phyloP scores from a whole-genome alignment of 2,329 filamentous ascomycete genomes.

The Setomelanomma holmii region DNA sequence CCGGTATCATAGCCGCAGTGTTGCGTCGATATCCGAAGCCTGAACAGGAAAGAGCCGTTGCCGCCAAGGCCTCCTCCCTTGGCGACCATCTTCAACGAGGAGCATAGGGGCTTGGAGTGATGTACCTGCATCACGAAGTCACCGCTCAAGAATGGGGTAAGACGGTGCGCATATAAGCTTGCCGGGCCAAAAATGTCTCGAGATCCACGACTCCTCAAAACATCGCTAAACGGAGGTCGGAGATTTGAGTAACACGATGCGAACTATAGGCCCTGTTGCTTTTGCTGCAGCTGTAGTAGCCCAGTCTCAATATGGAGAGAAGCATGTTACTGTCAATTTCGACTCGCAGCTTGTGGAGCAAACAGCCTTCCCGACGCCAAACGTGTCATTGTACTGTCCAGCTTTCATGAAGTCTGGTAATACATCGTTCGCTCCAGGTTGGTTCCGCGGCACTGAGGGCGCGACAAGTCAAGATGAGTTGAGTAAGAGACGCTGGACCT shows the following conservation, averaged over 20 bases:
- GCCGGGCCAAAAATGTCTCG: neutral
- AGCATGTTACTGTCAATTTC: conserved; percentile 32
- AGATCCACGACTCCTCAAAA: no score
- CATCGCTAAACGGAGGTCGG: no score
- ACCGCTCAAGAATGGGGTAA: conserved; percentile 9
- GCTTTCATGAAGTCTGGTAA: conserved; percentile 32
- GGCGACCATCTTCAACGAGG: conserved; percentile 23
- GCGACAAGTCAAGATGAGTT: conserved; percentile 37
- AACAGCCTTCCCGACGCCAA: conserved; percentile 42
- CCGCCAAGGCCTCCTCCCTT: conserved; percentile 20
- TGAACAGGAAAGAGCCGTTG: conserved; percentile 21
- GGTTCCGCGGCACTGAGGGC: conserved; percentile 38
- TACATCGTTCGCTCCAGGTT: conserved; percentile 35
- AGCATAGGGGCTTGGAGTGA: conserved; percentile 26
- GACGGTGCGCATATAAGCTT: neutral
- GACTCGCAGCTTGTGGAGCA: conserved; percentile 44
- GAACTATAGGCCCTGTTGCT: conserved; percentile 1
- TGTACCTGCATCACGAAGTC: conserved; percentile 17
- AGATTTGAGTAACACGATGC: no score
- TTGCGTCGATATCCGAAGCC: neutral
- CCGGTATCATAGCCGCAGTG: neutral
- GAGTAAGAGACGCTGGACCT: no score
- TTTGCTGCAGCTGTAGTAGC: conserved; percentile 23
- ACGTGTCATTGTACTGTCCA: conserved; percentile 39
- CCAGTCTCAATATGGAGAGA: conserved; percentile 42